These are phyloP conservation scores for Coemansia sp. DNA, from an alignment of 192 early-diverging fungal genomes.

Conservation along the genomic window DNA sequence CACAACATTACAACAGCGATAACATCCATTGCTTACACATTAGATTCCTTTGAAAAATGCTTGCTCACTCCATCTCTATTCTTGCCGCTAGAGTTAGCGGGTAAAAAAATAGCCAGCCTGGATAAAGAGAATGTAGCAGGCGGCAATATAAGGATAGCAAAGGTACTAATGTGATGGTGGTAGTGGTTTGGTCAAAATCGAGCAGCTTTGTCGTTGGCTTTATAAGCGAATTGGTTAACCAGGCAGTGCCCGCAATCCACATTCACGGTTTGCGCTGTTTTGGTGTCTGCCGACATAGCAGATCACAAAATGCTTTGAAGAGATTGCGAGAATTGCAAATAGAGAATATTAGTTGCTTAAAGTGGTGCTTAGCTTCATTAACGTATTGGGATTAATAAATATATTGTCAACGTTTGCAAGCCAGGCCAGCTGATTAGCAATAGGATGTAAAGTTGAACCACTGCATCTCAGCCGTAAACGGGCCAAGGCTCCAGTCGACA, in stretches of 20 bases:
- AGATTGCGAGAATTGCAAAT: no score
- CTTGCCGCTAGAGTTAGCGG: no score
- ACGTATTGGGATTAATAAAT: not conserved
- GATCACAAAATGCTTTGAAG: not conserved
- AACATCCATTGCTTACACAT: no score
- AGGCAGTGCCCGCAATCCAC: not conserved
- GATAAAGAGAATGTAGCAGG: not conserved
- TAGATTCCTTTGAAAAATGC: no score
- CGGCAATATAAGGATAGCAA: no score
- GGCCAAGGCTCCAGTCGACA: slow-evolving; percentile 42
- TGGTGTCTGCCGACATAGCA: not conserved
- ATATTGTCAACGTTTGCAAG: not conserved
- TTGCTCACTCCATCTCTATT: no score
- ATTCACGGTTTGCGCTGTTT: not conserved
- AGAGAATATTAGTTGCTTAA: not conserved
- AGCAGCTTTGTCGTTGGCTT: not conserved
- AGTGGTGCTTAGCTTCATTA: no score
- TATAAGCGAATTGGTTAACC: not conserved
- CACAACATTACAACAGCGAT: no score
- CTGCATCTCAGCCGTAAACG: slow-evolving; percentile 42
- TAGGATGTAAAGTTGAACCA: slow-evolving; percentile 40
- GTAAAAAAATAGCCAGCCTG: not conserved
- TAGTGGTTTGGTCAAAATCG: not conserved
- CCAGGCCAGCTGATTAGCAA: slow-evolving; percentile 17
- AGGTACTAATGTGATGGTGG: no score